phyloP scores from a whole-genome alignment of 805 yeast species.

The Clavispora phyllophila region DNA sequence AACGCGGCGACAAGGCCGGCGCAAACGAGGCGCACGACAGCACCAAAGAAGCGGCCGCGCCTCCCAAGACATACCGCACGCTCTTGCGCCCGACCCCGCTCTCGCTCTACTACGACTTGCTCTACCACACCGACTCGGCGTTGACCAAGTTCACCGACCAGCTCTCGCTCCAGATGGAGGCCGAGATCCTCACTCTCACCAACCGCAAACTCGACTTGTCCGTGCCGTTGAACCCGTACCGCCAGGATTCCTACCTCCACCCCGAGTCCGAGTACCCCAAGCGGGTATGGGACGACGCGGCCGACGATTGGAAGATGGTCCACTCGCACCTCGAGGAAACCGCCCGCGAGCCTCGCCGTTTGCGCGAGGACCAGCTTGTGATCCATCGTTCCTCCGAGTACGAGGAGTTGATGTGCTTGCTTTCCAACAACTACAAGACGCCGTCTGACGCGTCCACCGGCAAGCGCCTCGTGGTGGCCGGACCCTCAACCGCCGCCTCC shows the following conservation, averaged over 20 bases:
- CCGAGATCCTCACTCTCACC: slow-evolving; percentile 78
- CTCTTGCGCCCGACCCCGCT: slow-evolving; percentile 75
- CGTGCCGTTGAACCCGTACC: slow-evolving; percentile 68
- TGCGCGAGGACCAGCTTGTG: slow-evolving; percentile 39
- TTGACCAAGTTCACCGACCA: slow-evolving; percentile 74
- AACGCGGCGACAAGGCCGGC: background rate
- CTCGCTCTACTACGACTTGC: slow-evolving; percentile 77
- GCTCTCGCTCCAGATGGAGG: slow-evolving; percentile 75
- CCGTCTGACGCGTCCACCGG: slow-evolving; percentile 33
- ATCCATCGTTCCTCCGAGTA: slow-evolving; percentile 72
- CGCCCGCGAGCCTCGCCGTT: slow-evolving; percentile 25
- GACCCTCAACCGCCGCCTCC: slow-evolving; percentile 18
- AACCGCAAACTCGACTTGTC: slow-evolving; percentile 71
- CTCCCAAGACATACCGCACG: slow-evolving; percentile 71
- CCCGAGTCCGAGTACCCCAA: slow-evolving; percentile 48
- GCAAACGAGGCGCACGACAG: slow-evolving; percentile 7
- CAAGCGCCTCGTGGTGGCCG: slow-evolving; percentile 36
- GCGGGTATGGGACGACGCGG: slow-evolving; percentile 37
- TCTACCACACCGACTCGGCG: slow-evolving; percentile 74
- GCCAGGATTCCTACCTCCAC: slow-evolving; percentile 39
- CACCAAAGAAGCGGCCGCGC: background rate
- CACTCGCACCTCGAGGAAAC: slow-evolving; percentile 30
- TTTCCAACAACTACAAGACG: slow-evolving; percentile 35
- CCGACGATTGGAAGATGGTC: slow-evolving; percentile 25
- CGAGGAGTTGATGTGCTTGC: slow-evolving; percentile 76